phyloP scores from a whole-genome alignment of 495 filamentous ascomycete species.

The Neurospora sp. region DNA sequence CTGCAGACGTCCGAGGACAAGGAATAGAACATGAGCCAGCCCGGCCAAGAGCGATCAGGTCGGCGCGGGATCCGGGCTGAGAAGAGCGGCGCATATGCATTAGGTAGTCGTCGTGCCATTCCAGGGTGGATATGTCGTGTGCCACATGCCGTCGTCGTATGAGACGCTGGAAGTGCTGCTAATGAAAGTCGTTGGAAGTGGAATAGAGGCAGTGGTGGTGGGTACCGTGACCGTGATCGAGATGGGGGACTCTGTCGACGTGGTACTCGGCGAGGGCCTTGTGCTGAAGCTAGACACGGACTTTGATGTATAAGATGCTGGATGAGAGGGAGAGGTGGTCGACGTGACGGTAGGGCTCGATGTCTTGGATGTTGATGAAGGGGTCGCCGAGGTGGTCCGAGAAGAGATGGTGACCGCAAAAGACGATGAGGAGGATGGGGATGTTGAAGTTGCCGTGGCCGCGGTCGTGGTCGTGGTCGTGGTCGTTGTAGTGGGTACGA shows the following conservation, averaged over 20 bases:
- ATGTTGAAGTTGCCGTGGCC: background rate
- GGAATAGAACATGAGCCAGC: background rate
- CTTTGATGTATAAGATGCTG: constrained; percentile 17
- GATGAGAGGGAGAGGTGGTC: background rate
- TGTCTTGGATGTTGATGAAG: background rate
- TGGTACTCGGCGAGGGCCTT: background rate
- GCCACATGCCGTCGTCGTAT: constrained; percentile 27
- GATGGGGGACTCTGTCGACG: background rate
- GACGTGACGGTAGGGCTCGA: background rate
- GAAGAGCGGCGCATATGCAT: constrained; percentile 1
- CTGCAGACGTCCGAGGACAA: background rate
- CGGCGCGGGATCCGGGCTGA: constrained; percentile 2
- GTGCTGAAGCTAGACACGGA: background rate
- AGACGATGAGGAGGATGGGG: background rate
- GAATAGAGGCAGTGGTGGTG: background rate
- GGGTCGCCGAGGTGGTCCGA: constrained; percentile 2
- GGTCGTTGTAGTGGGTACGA: background rate
- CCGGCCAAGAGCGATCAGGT: background rate
- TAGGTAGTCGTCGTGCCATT: constrained; percentile 20
- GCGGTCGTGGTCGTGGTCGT: background rate
- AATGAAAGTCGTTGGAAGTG: constrained; percentile 1
- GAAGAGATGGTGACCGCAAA: background rate
- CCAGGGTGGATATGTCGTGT: constrained; percentile 32
- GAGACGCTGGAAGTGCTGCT: constrained; percentile 8
- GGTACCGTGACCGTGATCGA: background rate